Base-by-base conservation (phyloP, 2,329 filamentous ascomycete genomes). In the Aspergillus thermomutatus region DNA sequence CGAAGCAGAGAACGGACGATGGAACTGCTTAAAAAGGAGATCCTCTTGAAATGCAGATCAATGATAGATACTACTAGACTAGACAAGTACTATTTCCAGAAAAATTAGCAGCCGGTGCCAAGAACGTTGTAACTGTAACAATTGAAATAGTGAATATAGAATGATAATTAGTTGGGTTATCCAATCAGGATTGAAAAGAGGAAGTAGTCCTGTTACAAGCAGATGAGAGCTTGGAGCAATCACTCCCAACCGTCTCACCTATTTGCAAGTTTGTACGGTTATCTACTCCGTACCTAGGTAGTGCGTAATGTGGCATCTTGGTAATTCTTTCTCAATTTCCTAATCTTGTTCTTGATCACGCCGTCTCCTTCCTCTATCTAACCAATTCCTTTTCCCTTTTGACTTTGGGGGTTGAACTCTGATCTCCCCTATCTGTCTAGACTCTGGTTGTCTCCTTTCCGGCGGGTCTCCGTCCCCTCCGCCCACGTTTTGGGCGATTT, bases 401-500 rank as follows among this genome's bases (percentile, higher is more conserved):
- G n/a, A 41, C 40, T 43, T 49, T 49, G 0, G 43, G 21, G 19
- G 11, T 46, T 46, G 43, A 46, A 25, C 43, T 17, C 28, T 17
- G 26, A 49, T 43, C 49, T 23, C 26, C 21, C 21, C 26, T 50
- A 11, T 50, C 43, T n/a, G 45, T 21, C 31, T 53, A 17, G 19
- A 37, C 27, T 25, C 6, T 52, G 11, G 21, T 46, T 28, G 26
- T 37, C 45, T 45, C 11, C 27, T 14, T 40, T 45, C 40, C 27
- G 28, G 31, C 52, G 26, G 52, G 28, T 31, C 41, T 23, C 51
- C 51, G 21, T 19, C 41, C 51, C 23, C 41, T 23, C 51, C 51
- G 21, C 27, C 41, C 51, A 53, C 43, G 40, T 53, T 53, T 43
- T 53, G 59, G 52, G 55, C 51, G 14, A 14, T 46, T 14, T 21